Evolutionary conservation across 2,329 filamentous ascomycete genomes (phyloP), one percentile per base, ranked within the genome.

Genomic region (Lecanicillium sp.): DNA sequence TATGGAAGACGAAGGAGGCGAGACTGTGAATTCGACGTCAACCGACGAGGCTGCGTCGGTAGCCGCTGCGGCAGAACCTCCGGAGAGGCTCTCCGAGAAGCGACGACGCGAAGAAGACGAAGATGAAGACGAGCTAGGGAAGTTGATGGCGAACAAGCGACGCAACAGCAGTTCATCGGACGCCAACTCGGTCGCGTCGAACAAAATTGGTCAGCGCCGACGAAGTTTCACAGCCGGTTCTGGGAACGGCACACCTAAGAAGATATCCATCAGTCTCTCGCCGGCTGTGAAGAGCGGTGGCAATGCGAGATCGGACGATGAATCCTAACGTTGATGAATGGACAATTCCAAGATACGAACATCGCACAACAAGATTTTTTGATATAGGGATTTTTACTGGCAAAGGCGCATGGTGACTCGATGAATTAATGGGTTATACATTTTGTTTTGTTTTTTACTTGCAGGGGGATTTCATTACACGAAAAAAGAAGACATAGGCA

Each of bases 41-140:
- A 52, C 53, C 14, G 54, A 61, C 10, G 56, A 56, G 18, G 52
- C 47, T 11, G 46, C 58, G 39, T 60, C 57, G 27, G 55, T 60
- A 29, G 55, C 52, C 34, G 22, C 22, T 25, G 54, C 54, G 35
- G 56, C 51, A n/a, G 55, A 57, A 19, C 81, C 83, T 4, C 84
- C 81, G 0, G 87, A 95, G 59, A 76, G 87, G 39, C 63, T 94
- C 14, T 84, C 87, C 0, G 87, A 94, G 58, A 97, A 97, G 62
- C 82, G 90, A 34, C 77, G 90, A 34, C 78, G 92, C 50, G 89
- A 95, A 56, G 90, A 96, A 41, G 87, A 94, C 45, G 62, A 66
- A n/a, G 90, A 96, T 33, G 89, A 95, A 40, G 89, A 96, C 47
- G 87, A 90, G 53, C 65, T 97, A n/a, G 80, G 81, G 39, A 94